A percentile compares a stretch with the other conserved stretches of the same genome.
These are phyloP conservation scores for Magnaporthales sp. DNA, from an alignment of 2,329 filamentous ascomycete genomes.

Conservation along the genomic window DNA sequence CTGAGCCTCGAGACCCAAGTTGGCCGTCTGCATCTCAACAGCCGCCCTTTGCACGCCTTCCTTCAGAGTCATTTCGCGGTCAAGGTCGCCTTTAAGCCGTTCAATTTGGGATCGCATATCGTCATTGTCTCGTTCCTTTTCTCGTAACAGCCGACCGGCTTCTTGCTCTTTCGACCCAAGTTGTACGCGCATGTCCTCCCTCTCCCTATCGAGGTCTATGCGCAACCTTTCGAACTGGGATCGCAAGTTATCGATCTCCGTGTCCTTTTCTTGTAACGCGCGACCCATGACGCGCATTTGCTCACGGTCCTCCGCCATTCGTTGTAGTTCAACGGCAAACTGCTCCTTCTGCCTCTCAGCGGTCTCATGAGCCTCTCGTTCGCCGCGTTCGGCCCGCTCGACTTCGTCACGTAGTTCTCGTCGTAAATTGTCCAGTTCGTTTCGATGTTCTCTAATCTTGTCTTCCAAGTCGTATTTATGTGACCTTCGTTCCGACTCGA, in stretches of 20 bases:
- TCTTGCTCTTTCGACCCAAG: constrained; percentile 43
- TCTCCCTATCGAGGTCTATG: constrained; percentile 36
- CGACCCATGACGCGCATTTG: constrained; percentile 48
- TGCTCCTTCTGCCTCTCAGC: constrained; percentile 54
- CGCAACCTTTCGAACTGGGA: not conserved
- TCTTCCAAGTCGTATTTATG: constrained; percentile 47
- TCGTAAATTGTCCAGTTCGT: constrained; percentile 46
- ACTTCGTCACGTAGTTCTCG: constrained; percentile 43
- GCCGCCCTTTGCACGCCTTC: constrained; percentile 41
- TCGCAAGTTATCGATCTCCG: not conserved
- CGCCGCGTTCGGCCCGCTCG: constrained; percentile 48
- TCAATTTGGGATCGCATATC: constrained; percentile 37
- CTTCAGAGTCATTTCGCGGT: constrained; percentile 57
- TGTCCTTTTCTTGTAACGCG: constrained; percentile 41
- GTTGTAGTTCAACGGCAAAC: constrained; percentile 54
- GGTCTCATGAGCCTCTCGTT: constrained; percentile 60
- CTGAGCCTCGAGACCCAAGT: constrained; percentile 62
- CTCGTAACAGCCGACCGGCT: constrained; percentile 34
- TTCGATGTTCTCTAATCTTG: constrained; percentile 40
- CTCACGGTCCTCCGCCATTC: constrained; percentile 51
- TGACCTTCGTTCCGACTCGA: constrained; percentile 33
- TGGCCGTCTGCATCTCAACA: constrained; percentile 50
- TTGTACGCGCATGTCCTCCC: constrained; percentile 52
- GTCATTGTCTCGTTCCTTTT: constrained; percentile 46
- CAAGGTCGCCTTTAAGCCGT: constrained; percentile 38